Base-by-base conservation (phyloP, 495 filamentous ascomycete genomes). In the Annulohypoxylon nitens region DNA sequence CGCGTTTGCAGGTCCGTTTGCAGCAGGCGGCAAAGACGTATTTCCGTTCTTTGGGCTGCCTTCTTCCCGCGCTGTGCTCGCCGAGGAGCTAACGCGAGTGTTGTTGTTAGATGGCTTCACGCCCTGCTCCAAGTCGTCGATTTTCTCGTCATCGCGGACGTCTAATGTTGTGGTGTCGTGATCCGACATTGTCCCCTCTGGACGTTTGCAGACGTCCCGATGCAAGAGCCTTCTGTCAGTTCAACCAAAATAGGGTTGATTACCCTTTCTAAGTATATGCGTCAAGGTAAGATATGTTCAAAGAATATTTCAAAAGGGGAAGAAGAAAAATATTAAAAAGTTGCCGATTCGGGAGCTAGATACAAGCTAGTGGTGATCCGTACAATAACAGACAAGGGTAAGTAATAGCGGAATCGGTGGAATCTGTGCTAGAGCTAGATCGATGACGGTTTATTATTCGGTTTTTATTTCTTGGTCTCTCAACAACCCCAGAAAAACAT, bases 71-170 rank as follows among this genome's bases (percentile, higher is more conserved):
- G 67, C 58, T 2, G 67, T 74, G 61, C 71, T 74, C 16, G 57
- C 50, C 16, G 67, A 58, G 14, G 71, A 74, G 43, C 71, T 74
- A 33, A 48, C 47, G 45, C 43, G 41, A 9, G 63, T 63, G 5
- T 67, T 63, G 45, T 37, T 61, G 18, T 18, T 55, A 10, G 66
- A 43, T 1, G 48, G 14, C 36, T 74, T 70, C 6, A 43, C 58
- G 48, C 57, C 71, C 18, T 41, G 48, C 51, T 74, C 71, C 7
- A 74, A 6, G n/a, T 74, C 71, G 18, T 62, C 63, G 63, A 67
- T 57, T 48, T 74, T 74, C 58, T 74, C 71, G 57, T 67, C 71
- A 30, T 74, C 71, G 67, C 37, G 71, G 67, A 67, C 62, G 57
- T 69, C 41, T 62, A 70, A 47, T n/a, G 71, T 70, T 39, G 61